Percentiles rank a stretch among this genome's conserved stretches.
These are phyloP conservation scores for Metarhizium rileyi DNA, from an alignment of 2,329 filamentous ascomycete species.

Conservation along the genomic window DNA sequence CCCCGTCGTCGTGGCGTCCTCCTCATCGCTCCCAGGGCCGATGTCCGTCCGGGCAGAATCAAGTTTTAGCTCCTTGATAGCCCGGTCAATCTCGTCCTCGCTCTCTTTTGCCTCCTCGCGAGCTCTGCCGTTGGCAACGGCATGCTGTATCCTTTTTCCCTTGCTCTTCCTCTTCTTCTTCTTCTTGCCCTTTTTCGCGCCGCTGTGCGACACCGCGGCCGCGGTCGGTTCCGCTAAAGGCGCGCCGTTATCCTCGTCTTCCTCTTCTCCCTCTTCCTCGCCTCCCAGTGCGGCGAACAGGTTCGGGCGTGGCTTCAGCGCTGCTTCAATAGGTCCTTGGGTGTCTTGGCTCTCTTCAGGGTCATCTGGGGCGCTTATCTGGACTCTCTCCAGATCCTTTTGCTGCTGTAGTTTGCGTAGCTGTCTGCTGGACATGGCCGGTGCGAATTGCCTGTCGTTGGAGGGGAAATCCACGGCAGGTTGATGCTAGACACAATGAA, in stretches of 20 bases:
- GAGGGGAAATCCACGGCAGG: background rate
- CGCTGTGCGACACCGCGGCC: slow-evolving; percentile 14
- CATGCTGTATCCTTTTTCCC: slow-evolving; percentile 20
- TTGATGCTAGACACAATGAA: background rate
- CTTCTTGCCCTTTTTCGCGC: slow-evolving; percentile 28
- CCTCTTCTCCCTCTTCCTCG: slow-evolving; percentile 28
- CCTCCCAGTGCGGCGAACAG: slow-evolving; percentile 44
- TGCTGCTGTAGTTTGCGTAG: slow-evolving; percentile 43
- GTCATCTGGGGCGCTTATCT: slow-evolving; percentile 8
- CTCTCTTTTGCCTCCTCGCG: background rate
- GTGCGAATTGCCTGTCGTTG: background rate
- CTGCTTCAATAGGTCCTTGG: slow-evolving; percentile 19
- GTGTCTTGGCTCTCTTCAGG: slow-evolving; percentile 21
- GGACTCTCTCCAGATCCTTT: slow-evolving; percentile 30
- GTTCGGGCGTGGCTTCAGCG: slow-evolving; percentile 31
- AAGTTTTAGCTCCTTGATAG: slow-evolving; percentile 34
- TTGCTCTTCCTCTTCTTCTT: slow-evolving; percentile 30
- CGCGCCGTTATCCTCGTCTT: slow-evolving; percentile 22
- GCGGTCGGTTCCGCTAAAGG: slow-evolving; percentile 11
- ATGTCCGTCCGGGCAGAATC: background rate
- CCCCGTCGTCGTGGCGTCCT: slow-evolving; percentile 5
- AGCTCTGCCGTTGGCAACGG: slow-evolving; percentile 10
- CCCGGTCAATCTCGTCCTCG: slow-evolving; percentile 47
- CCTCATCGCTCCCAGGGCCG: slow-evolving; percentile 6
- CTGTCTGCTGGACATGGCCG: slow-evolving; percentile 40